phyloP scores from a whole-genome alignment of 352 stramenopile species.

The Globisporangium carolinianum region DNA sequence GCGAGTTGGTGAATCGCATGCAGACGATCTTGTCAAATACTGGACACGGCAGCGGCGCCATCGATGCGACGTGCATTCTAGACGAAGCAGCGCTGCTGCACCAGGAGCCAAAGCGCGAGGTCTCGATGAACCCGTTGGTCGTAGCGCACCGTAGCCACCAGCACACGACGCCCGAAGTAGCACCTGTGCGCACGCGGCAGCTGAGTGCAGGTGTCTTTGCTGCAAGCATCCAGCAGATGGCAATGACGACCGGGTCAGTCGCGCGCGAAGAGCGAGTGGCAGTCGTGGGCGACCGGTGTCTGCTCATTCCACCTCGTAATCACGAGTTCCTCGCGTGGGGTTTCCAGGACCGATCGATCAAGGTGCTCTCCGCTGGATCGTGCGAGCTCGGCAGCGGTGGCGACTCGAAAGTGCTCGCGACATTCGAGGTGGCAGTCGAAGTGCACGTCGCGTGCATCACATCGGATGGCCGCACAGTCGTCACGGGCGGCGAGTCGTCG shows the following conservation, averaged over 20 bases:
- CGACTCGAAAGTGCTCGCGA: constrained; percentile 56
- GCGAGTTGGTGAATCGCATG: constrained; percentile 59
- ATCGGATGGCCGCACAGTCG: constrained; percentile 49
- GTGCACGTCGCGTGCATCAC: constrained; percentile 53
- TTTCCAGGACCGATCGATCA: constrained; percentile 59
- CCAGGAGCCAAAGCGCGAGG: constrained; percentile 40
- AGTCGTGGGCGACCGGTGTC: constrained; percentile 30
- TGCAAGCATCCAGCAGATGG: constrained; percentile 39
- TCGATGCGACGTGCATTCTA: constrained; percentile 27
- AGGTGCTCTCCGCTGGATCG: constrained; percentile 36
- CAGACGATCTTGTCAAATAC: constrained; percentile 57
- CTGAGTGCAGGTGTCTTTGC: constrained; percentile 22
- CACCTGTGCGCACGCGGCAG: constrained; percentile 17
- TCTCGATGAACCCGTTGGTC: constrained; percentile 38
- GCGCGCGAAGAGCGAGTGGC: constrained; percentile 43
- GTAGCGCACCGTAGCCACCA: constrained; percentile 26
- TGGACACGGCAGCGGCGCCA: constrained; percentile 14
- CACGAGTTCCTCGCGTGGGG: constrained; percentile 68
- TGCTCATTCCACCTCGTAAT: constrained; percentile 56
- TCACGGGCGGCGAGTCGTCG: constrained; percentile 33
- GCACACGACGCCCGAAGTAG: not conserved
- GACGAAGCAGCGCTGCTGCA: constrained; percentile 46
- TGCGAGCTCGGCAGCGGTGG: constrained; percentile 34
- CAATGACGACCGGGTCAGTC: constrained; percentile 34
- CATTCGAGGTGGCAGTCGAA: constrained; percentile 47